Evolutionary conservation across 495 filamentous ascomycete genomes (phyloP), one percentile per base, ranked within the genome.

Genomic region (Hypoxylon intermedium): DNA sequence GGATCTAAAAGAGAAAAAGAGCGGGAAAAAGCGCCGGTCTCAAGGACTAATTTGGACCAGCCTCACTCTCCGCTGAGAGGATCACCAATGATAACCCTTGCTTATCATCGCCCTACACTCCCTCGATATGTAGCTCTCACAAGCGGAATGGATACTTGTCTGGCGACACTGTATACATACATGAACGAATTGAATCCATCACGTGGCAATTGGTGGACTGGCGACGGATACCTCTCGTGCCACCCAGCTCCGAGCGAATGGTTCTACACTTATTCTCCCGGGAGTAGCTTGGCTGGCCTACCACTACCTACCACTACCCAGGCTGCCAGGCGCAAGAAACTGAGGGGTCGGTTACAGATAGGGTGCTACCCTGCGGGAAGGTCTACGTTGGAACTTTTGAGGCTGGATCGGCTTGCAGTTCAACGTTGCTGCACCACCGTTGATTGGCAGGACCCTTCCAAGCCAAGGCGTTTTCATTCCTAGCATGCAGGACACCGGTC

Each of bases 371-470:
- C 56, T 60, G 40, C 62, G 50, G 62, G 62, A 52, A 53, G 40
- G 16, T 52, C 45, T 37, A 43, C 24, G 43, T 49, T 58, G 50
- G 61, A 55, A 59, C 49, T 48, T 51, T 50, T 55, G 62, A 60
- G 62, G 62, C 62, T 65, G 54, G 62, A 60, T 56, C 60, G 55
- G 51, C 47, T 65, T 65, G 62, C 62, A 57, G 50, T 59, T 52
- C 62, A 55, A 51, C 26, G 55, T 53, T 53, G 43, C 38, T 59
- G 49, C 49, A 34, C 23, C 26, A 33, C 31, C 37, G 38, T 33
- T 65, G 61, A 65, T 65, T 65, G 61, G 61, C 38, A 58, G 54
- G 36, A 45, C 33, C 9, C 23, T 18, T 30, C 53, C 26, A 59
- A 52, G 50, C 55, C 60, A 65, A 65, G 55, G 51, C 49, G 54